These are phyloP conservation scores for Irpex lacteus DNA, from an alignment of 1,284 basidiomycete genomes.

Conservation along the genomic window DNA sequence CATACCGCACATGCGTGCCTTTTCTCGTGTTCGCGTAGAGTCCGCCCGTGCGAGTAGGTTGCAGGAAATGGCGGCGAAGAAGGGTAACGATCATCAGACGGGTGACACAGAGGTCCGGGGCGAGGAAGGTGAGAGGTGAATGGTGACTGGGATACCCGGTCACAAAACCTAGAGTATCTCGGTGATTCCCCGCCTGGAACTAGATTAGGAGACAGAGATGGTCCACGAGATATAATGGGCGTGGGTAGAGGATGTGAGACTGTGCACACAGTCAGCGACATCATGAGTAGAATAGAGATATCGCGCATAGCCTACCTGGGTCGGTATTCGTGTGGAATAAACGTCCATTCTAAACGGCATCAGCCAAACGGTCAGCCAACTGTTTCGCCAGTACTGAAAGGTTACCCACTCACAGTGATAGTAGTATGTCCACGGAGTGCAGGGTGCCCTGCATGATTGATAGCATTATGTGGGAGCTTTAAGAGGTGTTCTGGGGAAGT, in stretches of 20 bases:
- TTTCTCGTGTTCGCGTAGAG: constrained; percentile 32
- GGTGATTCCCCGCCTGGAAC: neutral
- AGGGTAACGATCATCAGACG: neutral
- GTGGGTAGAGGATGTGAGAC: neutral
- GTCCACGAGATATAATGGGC: neutral
- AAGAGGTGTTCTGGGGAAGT: neutral
- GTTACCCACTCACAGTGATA: neutral
- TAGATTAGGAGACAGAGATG: neutral
- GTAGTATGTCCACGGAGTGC: neutral
- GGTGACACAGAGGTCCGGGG: neutral
- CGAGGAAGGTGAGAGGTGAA: neutral
- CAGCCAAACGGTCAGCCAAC: neutral
- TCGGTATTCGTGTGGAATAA: neutral
- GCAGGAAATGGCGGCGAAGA: neutral
- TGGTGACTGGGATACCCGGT: neutral
- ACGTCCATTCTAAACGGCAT: neutral
- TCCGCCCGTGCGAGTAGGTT: neutral
- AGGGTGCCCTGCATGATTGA: neutral
- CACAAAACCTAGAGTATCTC: neutral
- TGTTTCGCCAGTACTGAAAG: too few species aligned
- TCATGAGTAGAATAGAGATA: neutral
- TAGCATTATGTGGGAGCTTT: neutral
- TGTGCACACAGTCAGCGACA: neutral
- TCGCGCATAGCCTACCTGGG: neutral
- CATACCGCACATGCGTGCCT: constrained; percentile 67